A percentile compares a stretch with the other conserved stretches of the same genome.
phyloP scores from a whole-genome alignment of 176 grass and related monocot genomes.

The Carex littledalei region DNA sequence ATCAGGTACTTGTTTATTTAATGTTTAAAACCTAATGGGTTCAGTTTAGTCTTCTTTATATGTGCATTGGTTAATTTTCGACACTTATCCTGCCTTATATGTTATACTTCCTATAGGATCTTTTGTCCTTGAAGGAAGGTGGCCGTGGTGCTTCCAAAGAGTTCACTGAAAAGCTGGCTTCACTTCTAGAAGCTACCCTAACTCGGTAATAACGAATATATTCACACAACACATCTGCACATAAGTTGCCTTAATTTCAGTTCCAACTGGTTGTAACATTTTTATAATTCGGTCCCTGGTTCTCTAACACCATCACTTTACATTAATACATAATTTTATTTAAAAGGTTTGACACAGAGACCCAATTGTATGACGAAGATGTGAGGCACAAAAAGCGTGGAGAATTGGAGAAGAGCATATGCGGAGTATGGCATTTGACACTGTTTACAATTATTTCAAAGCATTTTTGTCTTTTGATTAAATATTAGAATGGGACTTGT shows the following conservation, averaged over 20 bases:
- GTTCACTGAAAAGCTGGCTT: slow-evolving; percentile 20
- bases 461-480: background rate
- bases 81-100: background rate
- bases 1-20: background rate
- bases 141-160: slow-evolving; percentile 5
- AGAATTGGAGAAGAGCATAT: slow-evolving; percentile 19
- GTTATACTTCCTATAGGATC: background rate
- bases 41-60: background rate
- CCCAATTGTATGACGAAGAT: slow-evolving; percentile 19
- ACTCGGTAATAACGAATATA: background rate
- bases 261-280: background rate
- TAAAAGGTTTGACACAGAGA: slow-evolving; percentile 20
- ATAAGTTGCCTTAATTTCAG: background rate
- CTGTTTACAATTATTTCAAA: slow-evolving; percentile 12
- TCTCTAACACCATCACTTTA: background rate
- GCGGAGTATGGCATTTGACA: slow-evolving; percentile 4
- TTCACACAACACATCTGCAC: background rate
- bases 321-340: background rate
- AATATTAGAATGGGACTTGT: background rate
- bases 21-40: background rate
- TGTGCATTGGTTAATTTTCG: background rate
- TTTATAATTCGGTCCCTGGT: background rate
- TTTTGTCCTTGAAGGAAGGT: slow-evolving; percentile 14
- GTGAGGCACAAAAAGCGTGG: slow-evolving; percentile 2
- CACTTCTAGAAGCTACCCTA: slow-evolving; percentile 10